Base-by-base conservation (phyloP, 2,329 filamentous ascomycete genomes). In the Aspergillus proliferans region DNA sequence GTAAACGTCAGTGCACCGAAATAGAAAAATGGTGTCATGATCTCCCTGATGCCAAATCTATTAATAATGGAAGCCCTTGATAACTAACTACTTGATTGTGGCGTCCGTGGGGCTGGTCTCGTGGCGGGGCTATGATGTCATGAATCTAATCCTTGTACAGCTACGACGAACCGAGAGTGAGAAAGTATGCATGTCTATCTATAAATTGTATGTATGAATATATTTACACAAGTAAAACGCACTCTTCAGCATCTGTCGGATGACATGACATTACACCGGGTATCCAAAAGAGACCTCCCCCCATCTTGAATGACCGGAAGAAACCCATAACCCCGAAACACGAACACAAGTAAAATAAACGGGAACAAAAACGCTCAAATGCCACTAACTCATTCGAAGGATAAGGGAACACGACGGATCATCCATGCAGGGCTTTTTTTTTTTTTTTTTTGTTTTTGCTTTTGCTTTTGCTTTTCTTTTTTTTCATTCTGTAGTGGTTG, bases 181-280 rank as follows among this genome's bases (percentile, higher is more conserved):
- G 14, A 8, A 19, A 43, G 64, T 81, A 75, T 19, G 75, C 81
- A 56, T 81, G 81, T 38, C 40, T 42, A 61, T 81, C 78, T 49
- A 41, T 43, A 41, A 50, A 36, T 30, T 46, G 36, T 34, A 43
- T 38, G 34, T 38, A 38, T 18, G 34, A 19, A 38, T 38, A 38
- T 38, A 38, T 38, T 38, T 38, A 38, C 34, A 38, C 9, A 43
- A 21, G 24, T 43, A 43, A 19, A 43, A 22, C 14, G 5, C 4
- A 18, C 34, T 19, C 34, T 38, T 19, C 3, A 38, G 34, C 18
- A 38, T 19, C 34, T 38, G 34, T 19, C 18, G 34, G n/a, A 18
- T 38, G 34, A 38, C 18, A 43, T 47, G 34, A 38, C 18, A 43
- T 47, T 53, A 51, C 46, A 50, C 47, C 45, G 55, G 52, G 52